Conservation (phyloP, 345 rosid genomes). For the Salix purpurea region DNA sequence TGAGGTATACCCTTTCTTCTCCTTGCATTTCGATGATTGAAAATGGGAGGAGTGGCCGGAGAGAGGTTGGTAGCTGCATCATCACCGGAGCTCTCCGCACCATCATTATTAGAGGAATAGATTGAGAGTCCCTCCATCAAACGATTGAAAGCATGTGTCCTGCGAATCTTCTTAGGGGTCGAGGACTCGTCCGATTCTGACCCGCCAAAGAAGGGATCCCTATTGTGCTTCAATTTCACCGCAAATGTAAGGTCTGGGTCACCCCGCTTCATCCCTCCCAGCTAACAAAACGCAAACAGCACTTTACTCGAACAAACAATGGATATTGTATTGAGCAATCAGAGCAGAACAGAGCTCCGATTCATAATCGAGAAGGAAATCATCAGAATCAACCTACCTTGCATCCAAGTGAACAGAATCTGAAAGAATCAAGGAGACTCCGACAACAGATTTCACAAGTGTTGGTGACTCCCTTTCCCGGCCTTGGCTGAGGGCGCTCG, state of each 20-base stretch:
- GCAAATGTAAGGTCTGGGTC: conserved; percentile 57
- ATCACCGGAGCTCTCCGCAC: conserved; percentile 57
- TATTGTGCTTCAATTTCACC: conserved; percentile 40
- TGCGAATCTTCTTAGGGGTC: conserved; percentile 66
- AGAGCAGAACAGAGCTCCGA: neutral
- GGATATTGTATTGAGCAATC: neutral
- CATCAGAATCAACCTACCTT: conserved; percentile 35
- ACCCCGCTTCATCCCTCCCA: conserved; percentile 70
- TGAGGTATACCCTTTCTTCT: conserved; percentile 81
- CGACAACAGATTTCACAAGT: conserved; percentile 84
- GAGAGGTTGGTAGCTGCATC: conserved; percentile 47
- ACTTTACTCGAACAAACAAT: conserved; percentile 1
- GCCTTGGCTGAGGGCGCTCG: conserved; percentile 86
- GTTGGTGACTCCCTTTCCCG: conserved; percentile 86
- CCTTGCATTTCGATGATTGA: conserved; percentile 61
- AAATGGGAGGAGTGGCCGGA: conserved; percentile 57
- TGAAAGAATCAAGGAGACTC: conserved; percentile 88
- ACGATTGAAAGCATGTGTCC: conserved; percentile 52
- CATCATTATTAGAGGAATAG: conserved; percentile 30
- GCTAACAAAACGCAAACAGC: conserved; percentile 32
- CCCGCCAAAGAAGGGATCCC: conserved; percentile 39
- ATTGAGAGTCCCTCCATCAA: conserved; percentile 53
- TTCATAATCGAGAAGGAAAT: neutral
- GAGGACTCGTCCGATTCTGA: conserved; percentile 72
- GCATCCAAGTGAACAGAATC: conserved; percentile 94